These are phyloP conservation scores for Dictyophora rubrovolvata DNA, from an alignment of 768 basidiomycete species.

Conservation along the genomic window DNA sequence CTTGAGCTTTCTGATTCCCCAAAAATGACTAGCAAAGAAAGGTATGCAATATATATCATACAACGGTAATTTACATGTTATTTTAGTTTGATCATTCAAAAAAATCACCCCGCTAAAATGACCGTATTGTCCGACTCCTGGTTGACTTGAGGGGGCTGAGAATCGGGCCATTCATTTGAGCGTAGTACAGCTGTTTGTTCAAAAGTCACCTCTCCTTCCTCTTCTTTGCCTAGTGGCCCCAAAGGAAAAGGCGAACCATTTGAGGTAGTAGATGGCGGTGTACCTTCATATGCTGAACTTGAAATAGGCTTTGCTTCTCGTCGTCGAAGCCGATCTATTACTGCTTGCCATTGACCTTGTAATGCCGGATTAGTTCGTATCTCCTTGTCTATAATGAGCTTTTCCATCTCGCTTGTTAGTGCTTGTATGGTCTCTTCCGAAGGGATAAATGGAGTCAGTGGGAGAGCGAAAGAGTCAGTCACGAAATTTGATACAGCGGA, in stretches of 20 bases:
- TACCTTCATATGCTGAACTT: not conserved
- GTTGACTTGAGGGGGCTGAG: not conserved
- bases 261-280: not conserved
- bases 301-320: not conserved
- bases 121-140: not conserved
- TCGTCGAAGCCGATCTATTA: slow-evolving; percentile 2
- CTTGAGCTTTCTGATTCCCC: not conserved
- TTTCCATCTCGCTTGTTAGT: slow-evolving; percentile 50
- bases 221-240: not conserved
- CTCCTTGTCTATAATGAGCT: slow-evolving; percentile 53
- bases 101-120: not conserved
- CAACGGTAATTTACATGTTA: not conserved
- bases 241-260: not conserved
- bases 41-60: not conserved
- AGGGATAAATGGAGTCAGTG: slow-evolving; percentile 15
- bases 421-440: slow-evolving; percentile 28
- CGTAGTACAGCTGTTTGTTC: not conserved
- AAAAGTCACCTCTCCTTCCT: not conserved
- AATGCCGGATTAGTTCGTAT: slow-evolving; percentile 35
- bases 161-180: not conserved
- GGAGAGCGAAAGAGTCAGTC: slow-evolving; percentile 17
- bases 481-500: slow-evolving; percentile 37
- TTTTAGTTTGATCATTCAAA: not conserved
- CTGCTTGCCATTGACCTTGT: slow-evolving; percentile 9
- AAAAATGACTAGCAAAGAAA: not conserved